Base-by-base conservation (phyloP, 2,329 filamentous ascomycete genomes). In the Hypoxylon sp. region DNA sequence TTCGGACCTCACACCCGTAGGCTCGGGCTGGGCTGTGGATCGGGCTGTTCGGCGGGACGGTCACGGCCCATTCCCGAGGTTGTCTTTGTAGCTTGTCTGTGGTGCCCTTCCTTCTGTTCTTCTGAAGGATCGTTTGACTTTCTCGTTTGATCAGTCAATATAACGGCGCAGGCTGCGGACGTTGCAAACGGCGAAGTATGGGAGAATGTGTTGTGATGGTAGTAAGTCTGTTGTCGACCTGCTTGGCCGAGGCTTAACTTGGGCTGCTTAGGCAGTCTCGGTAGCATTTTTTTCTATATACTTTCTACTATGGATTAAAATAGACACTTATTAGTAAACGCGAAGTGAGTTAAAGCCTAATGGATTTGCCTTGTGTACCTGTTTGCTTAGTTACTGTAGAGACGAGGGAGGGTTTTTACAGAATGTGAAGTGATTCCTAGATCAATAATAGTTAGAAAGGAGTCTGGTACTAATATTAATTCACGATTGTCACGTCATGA, bases 11-110 rank as follows among this genome's bases (percentile, higher is more conserved):
- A 79, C 72, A 2, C 75, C 70, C 35, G 67, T 71, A 2, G 70
- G 42, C 10, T 73, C 0, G 76, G 76, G 24, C 74, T 75, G 11
- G 72, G 74, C 27, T 80, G 67, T 15, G 67, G 71, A 48, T 73
- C 67, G 4, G 77, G 76, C 50, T 79, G 78, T n/a, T 73, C 70
- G 1, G 72, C 72, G 17, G 76, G 77, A 52, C 79, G 76, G 17
- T 75, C 73, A 63, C 73, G 64, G 5, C 42, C 48, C 56, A 72
- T 68, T 21, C 52, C 64, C 24, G 69, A 65, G 7, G 75, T 70
- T 3, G 69, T 72, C 51, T 67, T 42, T 31, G 58, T 61, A 10
- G 59, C 69, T 42, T 68, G 53, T 8, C 66, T 5, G 1, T 56
- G 54, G 21, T 73, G 53, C 13, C 71, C 65, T 42, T 75, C 69